Evolutionary conservation across 495 filamentous ascomycete genomes (phyloP).

Genomic region (Neurospora sp.): DNA sequence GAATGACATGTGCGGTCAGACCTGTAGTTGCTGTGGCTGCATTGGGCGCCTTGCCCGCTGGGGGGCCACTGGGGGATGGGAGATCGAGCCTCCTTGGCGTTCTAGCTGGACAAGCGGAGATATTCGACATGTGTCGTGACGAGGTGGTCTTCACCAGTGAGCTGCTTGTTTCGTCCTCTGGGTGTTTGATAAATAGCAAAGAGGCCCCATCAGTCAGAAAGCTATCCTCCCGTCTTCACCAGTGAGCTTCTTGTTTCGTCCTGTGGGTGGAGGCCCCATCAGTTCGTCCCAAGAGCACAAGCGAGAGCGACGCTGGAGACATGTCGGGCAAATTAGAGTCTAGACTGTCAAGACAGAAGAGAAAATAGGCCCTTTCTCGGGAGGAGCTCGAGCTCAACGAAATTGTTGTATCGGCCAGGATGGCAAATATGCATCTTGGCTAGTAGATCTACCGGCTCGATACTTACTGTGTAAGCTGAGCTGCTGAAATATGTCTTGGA

Average conservation of each 20-base stretch:
- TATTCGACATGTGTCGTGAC: not conserved
- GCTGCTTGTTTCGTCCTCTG: not conserved
- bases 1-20: not conserved
- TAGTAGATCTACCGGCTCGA: not conserved
- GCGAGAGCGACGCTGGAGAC: not conserved
- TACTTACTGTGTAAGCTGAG: not conserved
- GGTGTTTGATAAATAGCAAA: not conserved
- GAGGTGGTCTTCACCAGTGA: not conserved
- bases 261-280: not conserved
- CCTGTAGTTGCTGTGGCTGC: not conserved
- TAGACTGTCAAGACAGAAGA: not conserved
- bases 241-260: not conserved
- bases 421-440: not conserved
- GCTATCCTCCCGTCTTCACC: no score
- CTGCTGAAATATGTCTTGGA: not conserved
- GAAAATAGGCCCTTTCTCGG: not conserved
- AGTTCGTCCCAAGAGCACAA: not conserved
- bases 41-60: not conserved
- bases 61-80: not conserved
- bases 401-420: not conserved
- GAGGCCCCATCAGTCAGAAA: not conserved
- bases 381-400: not conserved
- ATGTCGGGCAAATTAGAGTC: not conserved
- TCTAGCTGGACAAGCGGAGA: not conserved
- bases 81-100: not conserved